Evolutionary conservation across 306 rosid genomes (phyloP), one percentile per base, ranked within the genome.

Genomic region (Alnus glutinosa): DNA sequence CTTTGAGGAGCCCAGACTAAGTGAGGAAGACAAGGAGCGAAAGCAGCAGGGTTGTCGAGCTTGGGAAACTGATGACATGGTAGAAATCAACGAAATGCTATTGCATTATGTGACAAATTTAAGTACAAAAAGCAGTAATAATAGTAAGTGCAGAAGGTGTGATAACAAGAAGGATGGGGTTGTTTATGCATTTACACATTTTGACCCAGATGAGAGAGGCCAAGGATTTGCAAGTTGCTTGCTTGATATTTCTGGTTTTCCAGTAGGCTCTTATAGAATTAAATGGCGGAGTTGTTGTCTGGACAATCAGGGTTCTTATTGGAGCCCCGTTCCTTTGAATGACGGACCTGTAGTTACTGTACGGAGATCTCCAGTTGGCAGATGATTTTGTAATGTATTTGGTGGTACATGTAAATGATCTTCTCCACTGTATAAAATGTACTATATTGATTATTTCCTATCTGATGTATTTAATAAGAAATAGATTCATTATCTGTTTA

Each of bases 191-290:
- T 88, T 84, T 52, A 75, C 79, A 52, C 46, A 73, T 32, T 85
- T 90, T 32, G 78, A 85, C 80, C 82, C 83, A 46, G 82, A 89
- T 49, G 82, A 86, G 75, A 87, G 81, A 78, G 89, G 95, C 23
- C 95, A 90, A 73, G 95, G 93, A 16, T 90, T 92, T 81, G 76
- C 91, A 18, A 86, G 85, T 63, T 92, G 95, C 88, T 71, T 81
- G 85, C 89, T 92, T 74, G 90, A 89, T 77, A 84, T 92, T 76
- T 87, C 93, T 62, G 44, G 79, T 58, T 89, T 87, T 80, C 89
- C 89, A 0, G 78, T 62, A 9, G 97, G 93, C 62, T 79, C 81
- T 70, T 90, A 90, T 30, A 87, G 88, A 81, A 86, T 89, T 62
- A 90, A 85, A 77, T 92, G 95, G 92, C 83, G 67, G 70, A 77